Evolutionary conservation across 371 early-diverging fungal species (phyloP), one percentile per base, ranked within the genome.

Genomic region (Batkoa obscura): DNA sequence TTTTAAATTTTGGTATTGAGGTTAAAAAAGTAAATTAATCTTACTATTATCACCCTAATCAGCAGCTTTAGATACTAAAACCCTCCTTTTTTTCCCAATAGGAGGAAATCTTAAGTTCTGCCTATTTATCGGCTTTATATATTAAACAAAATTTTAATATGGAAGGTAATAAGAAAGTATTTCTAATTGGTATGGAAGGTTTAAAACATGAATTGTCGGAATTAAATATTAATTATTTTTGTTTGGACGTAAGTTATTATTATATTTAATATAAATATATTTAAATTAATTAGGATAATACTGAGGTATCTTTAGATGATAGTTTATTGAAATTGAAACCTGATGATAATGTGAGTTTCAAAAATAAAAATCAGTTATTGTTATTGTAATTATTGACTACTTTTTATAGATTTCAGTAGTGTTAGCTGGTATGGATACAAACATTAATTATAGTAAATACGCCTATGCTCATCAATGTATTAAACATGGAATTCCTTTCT

Each of bases 51-150:
- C 23, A 23, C 23, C 23, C 23, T 23, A 23, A 23, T 23, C 23
- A 23, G 23, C 23, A 23, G 23, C 23, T 23, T 23, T 23, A 23
- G 23, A 23, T 23, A 23, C 23, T 23, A 23, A 23, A 23, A 23
- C 23, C 41, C 39, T 51, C 34, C 12, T 60, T 50, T 2, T 3
- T 12, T 23, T 47, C 13, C 41, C 23, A 30, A n/a, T 67, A 87
- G 81, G 81, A 85, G 23, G 92, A 97, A 55, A 84, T 97, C 12
- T 94, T 93, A 59, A 81, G 88, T 48, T 92, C 94, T n/a, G 78
- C 95, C 0, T 91, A 83, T 66, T 91, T 92, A 0, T 86, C 95
- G 0, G 98, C 98, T 0, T 82, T 82, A 57, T 97, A 95, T 64
- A 71, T 97, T 17, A 79, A 76, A 61, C 66, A 90, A 55, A 73